These are phyloP conservation scores for Colletotrichum melonis DNA, from an alignment of 2,329 filamentous ascomycete genomes.

Conservation along the genomic window DNA sequence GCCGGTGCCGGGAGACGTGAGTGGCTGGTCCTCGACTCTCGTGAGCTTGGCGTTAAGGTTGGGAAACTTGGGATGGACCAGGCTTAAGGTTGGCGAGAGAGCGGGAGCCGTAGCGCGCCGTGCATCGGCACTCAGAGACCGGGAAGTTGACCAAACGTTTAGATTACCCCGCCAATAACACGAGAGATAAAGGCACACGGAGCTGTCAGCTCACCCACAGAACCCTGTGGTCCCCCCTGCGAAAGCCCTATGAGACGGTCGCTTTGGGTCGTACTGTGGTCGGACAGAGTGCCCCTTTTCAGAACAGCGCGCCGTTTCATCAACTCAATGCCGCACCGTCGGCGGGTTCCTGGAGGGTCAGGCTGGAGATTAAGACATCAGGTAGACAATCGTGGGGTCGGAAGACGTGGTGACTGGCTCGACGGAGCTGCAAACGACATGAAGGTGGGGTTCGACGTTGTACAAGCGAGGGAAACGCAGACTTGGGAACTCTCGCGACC, in stretches of 20 bases:
- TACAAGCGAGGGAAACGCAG: conserved; percentile 14
- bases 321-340: conserved; percentile 15
- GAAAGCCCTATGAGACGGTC: conserved; percentile 18
- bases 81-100: background rate
- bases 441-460: conserved; percentile 1
- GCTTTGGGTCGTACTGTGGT: conserved; percentile 19
- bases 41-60: conserved; percentile 10
- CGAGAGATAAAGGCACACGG: conserved; percentile 27
- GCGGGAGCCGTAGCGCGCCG: conserved; percentile 7
- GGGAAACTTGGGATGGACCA: background rate
- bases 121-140: conserved; percentile 22
- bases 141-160: background rate
- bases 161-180: conserved; percentile 30
- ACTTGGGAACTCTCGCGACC: conserved; percentile 16
- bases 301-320: conserved; percentile 28
- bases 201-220: conserved; percentile 9
- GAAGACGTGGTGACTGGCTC: conserved; percentile 24
- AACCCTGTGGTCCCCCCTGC: conserved; percentile 30
- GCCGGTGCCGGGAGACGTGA: conserved; percentile 25
- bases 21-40: conserved; percentile 16
- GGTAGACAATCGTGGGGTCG: conserved; percentile 31
- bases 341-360: conserved; percentile 31
- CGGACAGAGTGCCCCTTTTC: conserved; percentile 20
- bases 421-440: background rate
- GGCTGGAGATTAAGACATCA: conserved; percentile 25